Evolutionary conservation across 768 basidiomycete genomes (phyloP).

Genomic region (Heimioporus sp.): DNA sequence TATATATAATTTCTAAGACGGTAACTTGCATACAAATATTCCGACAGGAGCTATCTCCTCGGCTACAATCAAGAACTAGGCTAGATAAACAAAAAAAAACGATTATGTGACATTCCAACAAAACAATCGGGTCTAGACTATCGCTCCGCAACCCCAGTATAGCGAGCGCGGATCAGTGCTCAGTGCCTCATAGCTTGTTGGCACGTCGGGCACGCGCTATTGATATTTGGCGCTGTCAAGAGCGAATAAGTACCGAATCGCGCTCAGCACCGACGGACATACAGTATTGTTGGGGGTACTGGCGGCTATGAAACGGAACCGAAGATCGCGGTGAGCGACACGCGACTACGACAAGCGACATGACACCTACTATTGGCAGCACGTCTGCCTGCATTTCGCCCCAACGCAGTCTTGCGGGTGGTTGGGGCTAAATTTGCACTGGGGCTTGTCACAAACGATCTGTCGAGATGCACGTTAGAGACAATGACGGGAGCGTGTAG

Average conservation of each 20-base stretch:
- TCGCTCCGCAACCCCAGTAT: slow-evolving; percentile 4
- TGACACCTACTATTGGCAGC: slow-evolving; percentile 46
- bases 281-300: slow-evolving; percentile 49
- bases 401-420: slow-evolving; percentile 44
- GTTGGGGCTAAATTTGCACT: slow-evolving; percentile 55
- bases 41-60: slow-evolving; percentile 19
- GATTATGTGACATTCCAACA: slow-evolving; percentile 22
- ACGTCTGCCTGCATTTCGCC: slow-evolving; percentile 43
- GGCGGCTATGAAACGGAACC: slow-evolving; percentile 32
- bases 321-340: slow-evolving; percentile 4
- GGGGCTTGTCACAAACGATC: slow-evolving; percentile 44
- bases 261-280: slow-evolving; percentile 10
- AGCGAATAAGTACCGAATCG: background rate
- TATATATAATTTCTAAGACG: slow-evolving; percentile 4
- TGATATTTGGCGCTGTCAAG: slow-evolving; percentile 40
- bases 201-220: slow-evolving; percentile 42
- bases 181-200: slow-evolving; percentile 26
- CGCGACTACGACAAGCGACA: slow-evolving; percentile 4
- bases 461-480: slow-evolving; percentile 24
- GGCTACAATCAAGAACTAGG: slow-evolving; percentile 29
- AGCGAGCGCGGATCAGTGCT: slow-evolving; percentile 3
- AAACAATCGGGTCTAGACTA: slow-evolving; percentile 9
- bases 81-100: slow-evolving; percentile 16
- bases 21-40: slow-evolving; percentile 15
- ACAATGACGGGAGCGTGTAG: background rate